These are phyloP conservation scores for Alternaria arbusti DNA, from an alignment of 2,329 filamentous ascomycete genomes.

Conservation along the genomic window DNA sequence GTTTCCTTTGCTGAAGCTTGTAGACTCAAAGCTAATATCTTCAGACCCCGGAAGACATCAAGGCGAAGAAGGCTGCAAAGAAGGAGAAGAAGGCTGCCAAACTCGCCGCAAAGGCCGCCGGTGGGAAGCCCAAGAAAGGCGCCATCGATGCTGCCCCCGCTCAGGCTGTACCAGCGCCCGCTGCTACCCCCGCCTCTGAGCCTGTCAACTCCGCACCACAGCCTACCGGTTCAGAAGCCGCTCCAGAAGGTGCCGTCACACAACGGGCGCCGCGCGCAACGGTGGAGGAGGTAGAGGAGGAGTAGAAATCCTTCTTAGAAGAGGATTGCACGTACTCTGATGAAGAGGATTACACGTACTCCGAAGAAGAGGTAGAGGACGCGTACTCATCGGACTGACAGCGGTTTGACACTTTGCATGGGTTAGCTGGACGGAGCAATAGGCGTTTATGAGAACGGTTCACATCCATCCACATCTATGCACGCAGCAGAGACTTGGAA, in stretches of 20 bases:
- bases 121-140: conserved; percentile 43
- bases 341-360: background rate
- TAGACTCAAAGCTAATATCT: background rate
- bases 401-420: conserved; percentile 8
- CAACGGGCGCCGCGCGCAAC: conserved; percentile 43
- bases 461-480: background rate
- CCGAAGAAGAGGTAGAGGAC: background rate
- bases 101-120: conserved; percentile 36
- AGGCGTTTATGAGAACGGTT: conserved; percentile 1
- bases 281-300: conserved; percentile 49
- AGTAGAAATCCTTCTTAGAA: conserved; percentile 9
- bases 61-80: conserved; percentile 54
- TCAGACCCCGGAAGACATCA: conserved; percentile 51
- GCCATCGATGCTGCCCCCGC: conserved; percentile 34
- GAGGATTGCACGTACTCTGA: background rate
- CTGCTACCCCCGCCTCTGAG: conserved; percentile 11
- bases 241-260: conserved; percentile 26
- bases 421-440: conserved; percentile 8
- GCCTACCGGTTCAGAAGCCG: conserved; percentile 37
- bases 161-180: conserved; percentile 15
- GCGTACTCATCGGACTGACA: background rate
- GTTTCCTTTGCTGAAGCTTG: background rate
- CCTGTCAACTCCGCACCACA: conserved; percentile 33
- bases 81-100: conserved; percentile 47
- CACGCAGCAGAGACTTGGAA: background rate